These are phyloP conservation scores for Fusarium palustre DNA, from an alignment of 2,329 filamentous ascomycete genomes.

Conservation along the genomic window DNA sequence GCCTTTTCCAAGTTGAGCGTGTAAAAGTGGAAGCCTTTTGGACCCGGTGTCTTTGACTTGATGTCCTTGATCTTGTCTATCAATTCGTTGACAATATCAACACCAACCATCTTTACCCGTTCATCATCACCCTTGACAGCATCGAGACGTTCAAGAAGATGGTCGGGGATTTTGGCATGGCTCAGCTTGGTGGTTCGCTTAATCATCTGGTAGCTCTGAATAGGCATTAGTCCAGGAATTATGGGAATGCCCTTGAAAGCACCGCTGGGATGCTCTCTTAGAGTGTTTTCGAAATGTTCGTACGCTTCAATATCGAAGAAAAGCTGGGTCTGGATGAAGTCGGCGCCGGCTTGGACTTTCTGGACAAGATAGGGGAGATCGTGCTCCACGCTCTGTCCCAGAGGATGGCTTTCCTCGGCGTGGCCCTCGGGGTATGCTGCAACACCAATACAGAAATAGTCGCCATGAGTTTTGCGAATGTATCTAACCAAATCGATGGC, in stretches of 20 bases:
- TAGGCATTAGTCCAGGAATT: slow-evolving; percentile 95
- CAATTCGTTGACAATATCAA: slow-evolving; percentile 86
- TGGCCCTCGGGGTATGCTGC: slow-evolving; percentile 97
- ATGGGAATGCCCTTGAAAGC: slow-evolving; percentile 89
- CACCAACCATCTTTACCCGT: slow-evolving; percentile 81
- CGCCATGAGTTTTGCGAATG: slow-evolving; percentile 85
- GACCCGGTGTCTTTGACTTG: slow-evolving; percentile 67
- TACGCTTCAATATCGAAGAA: slow-evolving; percentile 94
- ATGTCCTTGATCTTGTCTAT: slow-evolving; percentile 80
- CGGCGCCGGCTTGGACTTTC: slow-evolving; percentile 90
- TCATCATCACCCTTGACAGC: slow-evolving; percentile 83
- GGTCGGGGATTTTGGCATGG: slow-evolving; percentile 82
- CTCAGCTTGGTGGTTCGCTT: slow-evolving; percentile 94
- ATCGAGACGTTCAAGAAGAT: slow-evolving; percentile 77
- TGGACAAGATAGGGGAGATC: slow-evolving; percentile 91
- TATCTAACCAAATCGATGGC: slow-evolving; percentile 91
- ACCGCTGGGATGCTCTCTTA: slow-evolving; percentile 85
- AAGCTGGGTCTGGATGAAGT: slow-evolving; percentile 98
- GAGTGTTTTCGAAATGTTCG: slow-evolving; percentile 77
- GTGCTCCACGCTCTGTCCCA: slow-evolving; percentile 74
- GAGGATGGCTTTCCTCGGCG: slow-evolving; percentile 86
- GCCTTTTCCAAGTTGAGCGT: slow-evolving; percentile 97
- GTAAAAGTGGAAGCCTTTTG: slow-evolving; percentile 94
- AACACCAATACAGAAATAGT: slow-evolving; percentile 97
- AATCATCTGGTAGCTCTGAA: slow-evolving; percentile 97